Base-by-base conservation (phyloP, 2,329 filamentous ascomycete genomes). In the Tolypocladium tundrense region DNA sequence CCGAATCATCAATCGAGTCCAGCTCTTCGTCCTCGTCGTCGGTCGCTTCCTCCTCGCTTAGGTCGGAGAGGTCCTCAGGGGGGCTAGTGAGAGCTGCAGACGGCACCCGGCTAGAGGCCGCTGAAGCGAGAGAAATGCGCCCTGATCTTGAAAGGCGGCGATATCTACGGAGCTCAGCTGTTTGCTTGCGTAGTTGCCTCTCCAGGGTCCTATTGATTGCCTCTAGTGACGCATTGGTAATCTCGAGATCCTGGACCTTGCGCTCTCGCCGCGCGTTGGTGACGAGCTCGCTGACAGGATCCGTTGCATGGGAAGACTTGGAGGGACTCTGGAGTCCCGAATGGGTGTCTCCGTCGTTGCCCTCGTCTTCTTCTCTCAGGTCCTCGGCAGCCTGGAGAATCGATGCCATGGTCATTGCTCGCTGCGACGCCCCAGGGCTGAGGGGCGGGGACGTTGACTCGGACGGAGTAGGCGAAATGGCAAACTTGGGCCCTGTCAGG, bases 121-220 rank as follows among this genome's bases (percentile, higher is more conserved):
- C 76, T 33, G 78, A 76, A 33, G 77, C 76, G 16, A 86, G 73
- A 0, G 88, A 88, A 21, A 97, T 76, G 1, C 86, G 82, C 0
- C 91, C 91, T 0, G 90, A 86, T 24, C 93, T 84, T 43, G 90
- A 95, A 54, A 97, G 76, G n/a, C 94, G 85, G 55, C 90, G 85
- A 70, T 87, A 97, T 50, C 93, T 82, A 58, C 94, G 86, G 39
- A 99, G 71, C 69, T 99, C 94, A 1, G 88, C 84, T 42, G 89
- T 93, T 67, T 97, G 93, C 69, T 96, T 96, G 33, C 91, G 85
- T 66, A 99, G 81, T 69, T 97, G 91, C 31, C 91, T 84, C 73
- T 99, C 94, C 0, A 99, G 76, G 0, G 91, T 94, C 56, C 92
- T 83, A 69, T 99, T 99, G 74, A 99, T 97, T 45, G 94, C 94